Evolutionary conservation across 2,329 filamentous ascomycete species (phyloP), one percentile per base, ranked within the genome.

Genomic region (Fusarium cyanostomum): DNA sequence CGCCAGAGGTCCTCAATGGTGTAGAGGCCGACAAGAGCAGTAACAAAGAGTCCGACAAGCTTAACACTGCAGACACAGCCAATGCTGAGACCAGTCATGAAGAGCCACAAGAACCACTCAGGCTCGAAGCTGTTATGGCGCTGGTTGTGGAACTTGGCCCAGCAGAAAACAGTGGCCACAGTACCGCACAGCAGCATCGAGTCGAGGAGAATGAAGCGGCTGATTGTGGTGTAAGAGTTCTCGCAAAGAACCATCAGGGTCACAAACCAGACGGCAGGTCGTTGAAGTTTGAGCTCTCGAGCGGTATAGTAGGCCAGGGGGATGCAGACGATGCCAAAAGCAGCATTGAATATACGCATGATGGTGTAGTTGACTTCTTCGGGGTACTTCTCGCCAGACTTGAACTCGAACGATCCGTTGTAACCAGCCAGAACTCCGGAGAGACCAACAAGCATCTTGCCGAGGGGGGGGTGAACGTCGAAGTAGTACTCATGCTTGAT

Each of bases 401-500:
- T 99, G 86, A 99, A 99, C 75, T 99, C 95, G 79, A 99, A 99
- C 5, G 94, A 96, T 56, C 95, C 95, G 82, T 99, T 99, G 84
- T 99, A 99, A 67, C 94, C 94, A 68, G 94, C 96, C 61, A 99
- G 85, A 74, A 96, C 96, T 75, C 95, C 95, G 7, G 95, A 98
- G 48, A 99, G 85, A 63, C 95, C 95, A 70, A 99, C 94, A 54
- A 99, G 88, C 88, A 99, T 98, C 84, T 99, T 99, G 75, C 95
- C 95, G 61, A 99, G 88, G 52, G 95, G 95, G 66, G 95, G 95
- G 78, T 96, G 92, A 56, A 96, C 91, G 66, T 80, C 78, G 72
- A 99, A 99, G 85, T 99, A 99, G 84, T 98, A 97, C 79, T 99
- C 95, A 78, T 94, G 92, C 79, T 99, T 97, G 75, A 99, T 89